A percentile compares a stretch with the other conserved stretches of the same genome.
Conservation (phyloP, 2,329 filamentous ascomycete genomes). For the Chalaropsis ovoidea region DNA sequence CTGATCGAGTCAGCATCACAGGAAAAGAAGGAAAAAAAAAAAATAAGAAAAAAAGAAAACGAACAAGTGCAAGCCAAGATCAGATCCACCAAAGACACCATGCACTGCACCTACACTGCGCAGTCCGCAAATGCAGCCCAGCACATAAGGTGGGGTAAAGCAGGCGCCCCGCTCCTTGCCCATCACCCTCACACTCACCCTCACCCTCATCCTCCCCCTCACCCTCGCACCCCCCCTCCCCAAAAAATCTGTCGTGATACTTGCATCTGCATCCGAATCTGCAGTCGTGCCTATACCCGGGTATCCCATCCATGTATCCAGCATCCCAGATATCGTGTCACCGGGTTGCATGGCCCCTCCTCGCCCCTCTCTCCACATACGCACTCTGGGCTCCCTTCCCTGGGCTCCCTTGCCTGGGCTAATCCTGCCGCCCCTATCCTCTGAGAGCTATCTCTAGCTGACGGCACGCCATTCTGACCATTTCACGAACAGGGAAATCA, state of each 20-base stretch:
- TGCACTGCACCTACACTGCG: neutral
- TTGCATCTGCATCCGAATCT: constrained; percentile 5
- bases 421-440: neutral
- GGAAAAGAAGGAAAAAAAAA: no score
- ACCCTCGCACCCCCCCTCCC: no score
- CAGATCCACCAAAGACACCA: neutral
- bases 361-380: neutral
- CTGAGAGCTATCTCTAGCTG: neutral
- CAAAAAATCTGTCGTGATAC: neutral
- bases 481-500: constrained; percentile 73
- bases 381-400: no score
- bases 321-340: neutral
- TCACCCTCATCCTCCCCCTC: no score
- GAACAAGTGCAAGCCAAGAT: neutral
- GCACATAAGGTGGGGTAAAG: constrained; percentile 7
- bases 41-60: no score
- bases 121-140: neutral
- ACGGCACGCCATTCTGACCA: constrained; percentile 59
- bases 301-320: neutral
- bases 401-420: no score
- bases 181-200: no score
- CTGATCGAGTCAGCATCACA: neutral
- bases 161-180: neutral
- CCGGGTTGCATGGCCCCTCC: neutral
- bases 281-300: neutral